Evolutionary conservation across 805 yeast species (phyloP).

Genomic region (Wickerhamiella cacticola): DNA sequence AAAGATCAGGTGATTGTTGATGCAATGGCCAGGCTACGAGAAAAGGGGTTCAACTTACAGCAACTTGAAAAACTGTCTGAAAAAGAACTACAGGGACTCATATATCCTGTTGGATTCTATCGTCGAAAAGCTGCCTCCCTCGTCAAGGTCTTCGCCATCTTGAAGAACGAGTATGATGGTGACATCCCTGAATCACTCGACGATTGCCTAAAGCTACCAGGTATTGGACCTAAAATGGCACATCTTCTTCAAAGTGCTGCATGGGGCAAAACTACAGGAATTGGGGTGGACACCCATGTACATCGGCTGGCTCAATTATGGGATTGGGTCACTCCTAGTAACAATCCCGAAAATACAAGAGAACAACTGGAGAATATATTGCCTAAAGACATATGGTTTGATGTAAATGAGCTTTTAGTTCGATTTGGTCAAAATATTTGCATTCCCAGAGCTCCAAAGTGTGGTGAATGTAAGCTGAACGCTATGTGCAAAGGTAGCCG

Average conservation of each 20-base stretch:
- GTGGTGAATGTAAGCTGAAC: slow-evolving; percentile 57
- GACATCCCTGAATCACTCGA: slow-evolving; percentile 65
- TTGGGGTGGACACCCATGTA: slow-evolving; percentile 92
- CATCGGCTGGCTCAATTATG: slow-evolving; percentile 70
- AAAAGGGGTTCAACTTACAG: slow-evolving; percentile 30
- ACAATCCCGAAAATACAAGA: slow-evolving; percentile 65
- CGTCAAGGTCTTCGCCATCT: slow-evolving; percentile 44
- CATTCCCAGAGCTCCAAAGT: slow-evolving; percentile 50
- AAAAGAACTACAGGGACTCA: slow-evolving; percentile 46
- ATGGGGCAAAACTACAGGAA: slow-evolving; percentile 63
- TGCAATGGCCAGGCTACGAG: slow-evolving; percentile 55
- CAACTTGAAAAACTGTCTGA: slow-evolving; percentile 30
- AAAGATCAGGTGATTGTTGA: slow-evolving; percentile 74
- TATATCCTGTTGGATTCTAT: slow-evolving; percentile 81
- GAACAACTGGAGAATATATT: slow-evolving; percentile 59
- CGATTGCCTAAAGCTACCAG: slow-evolving; percentile 61
- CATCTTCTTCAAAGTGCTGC: slow-evolving; percentile 67
- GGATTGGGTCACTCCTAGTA: slow-evolving; percentile 50
- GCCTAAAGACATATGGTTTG: slow-evolving; percentile 64
- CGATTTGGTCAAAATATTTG: slow-evolving; percentile 92
- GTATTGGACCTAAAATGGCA: slow-evolving; percentile 96
- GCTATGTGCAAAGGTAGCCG: slow-evolving; percentile 2
- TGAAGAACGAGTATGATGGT: slow-evolving; percentile 39
- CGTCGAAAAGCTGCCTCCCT: slow-evolving; percentile 63
- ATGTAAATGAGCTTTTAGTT: slow-evolving; percentile 73